These are phyloP conservation scores for Apiospora sp. DNA, from an alignment of 2,329 filamentous ascomycete genomes.

Conservation along the genomic window DNA sequence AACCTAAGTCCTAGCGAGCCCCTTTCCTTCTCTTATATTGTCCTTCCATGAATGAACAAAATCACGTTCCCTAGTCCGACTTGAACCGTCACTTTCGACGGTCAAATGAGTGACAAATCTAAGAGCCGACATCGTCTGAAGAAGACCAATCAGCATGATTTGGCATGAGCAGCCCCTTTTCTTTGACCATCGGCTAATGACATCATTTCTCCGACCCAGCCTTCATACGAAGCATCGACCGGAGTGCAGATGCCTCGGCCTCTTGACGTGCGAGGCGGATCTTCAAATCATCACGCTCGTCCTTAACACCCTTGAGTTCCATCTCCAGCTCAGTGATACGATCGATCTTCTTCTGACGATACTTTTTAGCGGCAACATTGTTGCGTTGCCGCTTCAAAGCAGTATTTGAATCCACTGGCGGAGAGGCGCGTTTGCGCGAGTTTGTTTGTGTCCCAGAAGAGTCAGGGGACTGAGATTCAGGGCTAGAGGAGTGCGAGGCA, in stretches of 20 bases:
- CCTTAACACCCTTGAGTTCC: slow-evolving; percentile 63
- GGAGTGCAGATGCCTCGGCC: slow-evolving; percentile 69
- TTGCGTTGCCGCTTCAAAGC: slow-evolving; percentile 70
- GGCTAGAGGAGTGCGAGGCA: slow-evolving; percentile 7
- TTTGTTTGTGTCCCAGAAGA: slow-evolving; percentile 20
- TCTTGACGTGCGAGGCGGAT: slow-evolving; percentile 70
- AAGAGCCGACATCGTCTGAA: slow-evolving; percentile 20
- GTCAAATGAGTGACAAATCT: slow-evolving; percentile 9
- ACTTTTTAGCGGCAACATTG: slow-evolving; percentile 75
- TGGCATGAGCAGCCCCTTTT: neutral
- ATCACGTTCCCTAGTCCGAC: slow-evolving; percentile 20
- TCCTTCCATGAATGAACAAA: slow-evolving; percentile 5
- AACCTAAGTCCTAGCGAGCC: neutral
- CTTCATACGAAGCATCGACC: slow-evolving; percentile 54
- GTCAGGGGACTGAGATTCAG: slow-evolving; percentile 5
- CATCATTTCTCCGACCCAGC: slow-evolving; percentile 27
- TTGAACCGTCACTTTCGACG: slow-evolving; percentile 15
- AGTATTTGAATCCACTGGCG: slow-evolving; percentile 41
- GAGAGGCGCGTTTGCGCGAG: slow-evolving; percentile 31
- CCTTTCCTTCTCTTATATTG: neutral
- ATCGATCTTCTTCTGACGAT: slow-evolving; percentile 75
- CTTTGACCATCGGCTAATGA: neutral
- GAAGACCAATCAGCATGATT: neutral
- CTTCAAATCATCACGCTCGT: slow-evolving; percentile 69
- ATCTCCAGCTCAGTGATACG: slow-evolving; percentile 69